phyloP scores from a whole-genome alignment of 192 early-diverging fungal genomes.

The Backusella westeae region DNA sequence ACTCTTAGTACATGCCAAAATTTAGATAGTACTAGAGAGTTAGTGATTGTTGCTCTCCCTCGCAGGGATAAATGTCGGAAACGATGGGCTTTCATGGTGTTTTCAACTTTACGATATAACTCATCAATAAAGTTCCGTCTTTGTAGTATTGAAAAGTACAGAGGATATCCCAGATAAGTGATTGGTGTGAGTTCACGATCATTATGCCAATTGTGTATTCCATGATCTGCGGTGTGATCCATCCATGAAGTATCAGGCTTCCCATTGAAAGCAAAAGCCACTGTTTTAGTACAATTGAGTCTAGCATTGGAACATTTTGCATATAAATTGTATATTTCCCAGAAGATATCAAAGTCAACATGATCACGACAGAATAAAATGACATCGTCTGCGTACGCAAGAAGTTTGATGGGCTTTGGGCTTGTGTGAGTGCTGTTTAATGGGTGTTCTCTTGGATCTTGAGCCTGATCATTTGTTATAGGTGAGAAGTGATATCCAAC shows the following conservation, averaged over 20 bases:
- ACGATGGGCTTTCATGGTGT: neutral
- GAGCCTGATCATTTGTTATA: neutral
- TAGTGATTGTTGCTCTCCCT: neutral
- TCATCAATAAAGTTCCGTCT: neutral
- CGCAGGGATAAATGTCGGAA: slow-evolving; percentile 1
- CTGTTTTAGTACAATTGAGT: slow-evolving; percentile 29
- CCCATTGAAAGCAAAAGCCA: slow-evolving; percentile 14
- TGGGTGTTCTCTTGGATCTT: neutral
- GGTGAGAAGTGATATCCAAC: neutral
- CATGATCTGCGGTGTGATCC: too few relatives aligned
- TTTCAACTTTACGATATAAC: neutral
- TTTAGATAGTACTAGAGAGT: slow-evolving; percentile 12
- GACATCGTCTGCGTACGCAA: slow-evolving; percentile 30
- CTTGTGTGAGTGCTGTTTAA: too few relatives aligned
- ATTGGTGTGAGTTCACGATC: neutral
- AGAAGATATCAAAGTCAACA: slow-evolving; percentile 10
- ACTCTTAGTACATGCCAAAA: neutral
- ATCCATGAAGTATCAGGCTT: neutral
- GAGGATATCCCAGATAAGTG: neutral
- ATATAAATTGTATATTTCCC: neutral
- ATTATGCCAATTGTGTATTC: slow-evolving; percentile 9
- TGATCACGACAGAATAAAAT: neutral
- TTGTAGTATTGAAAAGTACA: neutral
- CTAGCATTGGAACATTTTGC: slow-evolving; percentile 15
- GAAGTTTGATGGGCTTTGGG: neutral